Evolutionary conservation across 768 basidiomycete species (phyloP), one percentile per base, ranked within the genome.

Genomic region (Pulveroboletus sp.): DNA sequence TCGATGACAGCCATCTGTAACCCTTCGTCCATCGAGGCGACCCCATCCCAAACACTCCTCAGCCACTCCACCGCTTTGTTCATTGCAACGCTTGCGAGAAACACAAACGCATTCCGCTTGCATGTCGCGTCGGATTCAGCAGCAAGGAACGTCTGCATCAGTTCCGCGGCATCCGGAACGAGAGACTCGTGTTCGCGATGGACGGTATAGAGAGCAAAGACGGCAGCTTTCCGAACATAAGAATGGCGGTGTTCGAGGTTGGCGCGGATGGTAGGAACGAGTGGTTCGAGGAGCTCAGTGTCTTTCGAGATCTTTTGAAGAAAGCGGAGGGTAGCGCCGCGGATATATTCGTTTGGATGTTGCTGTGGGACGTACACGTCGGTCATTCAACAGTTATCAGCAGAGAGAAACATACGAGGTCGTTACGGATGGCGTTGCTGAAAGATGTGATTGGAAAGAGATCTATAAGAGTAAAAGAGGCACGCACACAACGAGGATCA

Each of bases 261-360:
- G 31, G 89, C 76, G 28, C 95, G 85, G 66, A 91, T 92, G 37
- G 86, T 93, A 11, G 96, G 96, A 52, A 98, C 80, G 54, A 98
- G 82, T 24, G 96, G 96, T 73, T 98, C 96, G 24, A 98, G 81
- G 11, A 98, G 81, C 67, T 99, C 96, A 4, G 82, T 75, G 59
- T 98, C 96, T 68, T 89, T 87, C 15, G 87, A 78, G 46, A 99
- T 87, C 75, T 99, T 99, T 72, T 95, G 91, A 11, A 98, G 79
- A 73, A 94, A 95, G 24, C 96, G 87, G 31, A 98, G 81, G 10
- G 92, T 94, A n/a, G 93, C 91, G 39, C 96, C 96, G 33, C 96
- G 89, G 61, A 99, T 96, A 69, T 97, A 99, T 75, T 99, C 96
- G 62, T 99, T 98, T 8, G 95, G 94, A 63, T 99, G 96, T 93